Evolutionary conservation across 2,329 filamentous ascomycete species (phyloP).

Genomic region (Dactylellina parvicollis): DNA sequence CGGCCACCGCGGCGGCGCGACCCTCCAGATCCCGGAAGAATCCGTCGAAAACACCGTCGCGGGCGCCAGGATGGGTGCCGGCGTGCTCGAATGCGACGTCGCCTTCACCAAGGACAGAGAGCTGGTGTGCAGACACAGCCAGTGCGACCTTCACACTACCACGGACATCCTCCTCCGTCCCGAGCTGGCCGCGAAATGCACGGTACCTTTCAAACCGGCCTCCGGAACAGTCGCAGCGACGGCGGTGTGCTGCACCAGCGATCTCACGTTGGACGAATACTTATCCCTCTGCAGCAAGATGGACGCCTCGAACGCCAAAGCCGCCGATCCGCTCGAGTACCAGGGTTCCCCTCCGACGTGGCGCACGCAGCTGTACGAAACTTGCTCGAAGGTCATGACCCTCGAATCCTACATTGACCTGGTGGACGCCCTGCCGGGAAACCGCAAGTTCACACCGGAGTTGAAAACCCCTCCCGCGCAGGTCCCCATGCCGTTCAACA

Average conservation of each 20-base stretch:
- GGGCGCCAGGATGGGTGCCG: slow-evolving; percentile 74
- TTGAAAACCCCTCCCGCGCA: slow-evolving; percentile 70
- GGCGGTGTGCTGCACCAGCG: slow-evolving; percentile 76
- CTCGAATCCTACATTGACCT: slow-evolving; percentile 72
- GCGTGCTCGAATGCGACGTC: slow-evolving; percentile 74
- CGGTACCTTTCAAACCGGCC: slow-evolving; percentile 69
- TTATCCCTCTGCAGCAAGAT: slow-evolving; percentile 75
- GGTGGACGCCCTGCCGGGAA: slow-evolving; percentile 66
- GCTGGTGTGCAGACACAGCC: slow-evolving; percentile 74
- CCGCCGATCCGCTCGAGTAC: slow-evolving; percentile 69
- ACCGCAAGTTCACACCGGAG: slow-evolving; percentile 73
- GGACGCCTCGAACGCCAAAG: slow-evolving; percentile 71
- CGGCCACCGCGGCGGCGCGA: slow-evolving; percentile 71
- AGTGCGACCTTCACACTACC: slow-evolving; percentile 75
- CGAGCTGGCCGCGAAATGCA: slow-evolving; percentile 73
- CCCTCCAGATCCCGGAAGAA: slow-evolving; percentile 73
- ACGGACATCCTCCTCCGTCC: slow-evolving; percentile 73
- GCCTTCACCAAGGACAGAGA: slow-evolving; percentile 72
- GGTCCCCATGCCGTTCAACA: slow-evolving; percentile 75
- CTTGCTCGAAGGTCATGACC: slow-evolving; percentile 71
- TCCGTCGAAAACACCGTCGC: slow-evolving; percentile 70
- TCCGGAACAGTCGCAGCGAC: slow-evolving; percentile 65
- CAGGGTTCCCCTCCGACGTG: slow-evolving; percentile 70
- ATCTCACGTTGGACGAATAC: slow-evolving; percentile 75
- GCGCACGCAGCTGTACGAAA: slow-evolving; percentile 73